Percentiles rank a stretch among this genome's conserved stretches.
Conservation (phyloP, 1,284 basidiomycete species). For the Tranzscheliella williamsii region DNA sequence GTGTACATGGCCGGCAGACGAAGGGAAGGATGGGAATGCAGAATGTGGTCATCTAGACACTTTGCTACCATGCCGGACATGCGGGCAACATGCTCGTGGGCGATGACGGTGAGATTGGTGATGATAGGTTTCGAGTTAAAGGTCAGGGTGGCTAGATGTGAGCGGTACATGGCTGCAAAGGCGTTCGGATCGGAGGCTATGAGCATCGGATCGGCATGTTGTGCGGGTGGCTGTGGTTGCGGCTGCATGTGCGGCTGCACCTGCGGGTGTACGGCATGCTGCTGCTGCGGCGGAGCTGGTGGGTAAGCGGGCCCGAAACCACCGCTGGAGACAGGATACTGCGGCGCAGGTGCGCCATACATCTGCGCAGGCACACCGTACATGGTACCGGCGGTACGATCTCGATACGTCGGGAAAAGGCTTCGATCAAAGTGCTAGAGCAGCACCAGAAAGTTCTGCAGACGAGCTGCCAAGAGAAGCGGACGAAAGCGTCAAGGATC, state of each 20-base stretch:
- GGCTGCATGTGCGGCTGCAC: constrained; percentile 3
- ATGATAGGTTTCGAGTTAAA: constrained; percentile 97
- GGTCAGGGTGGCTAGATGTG: constrained; percentile 79
- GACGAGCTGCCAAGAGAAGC: too few species aligned
- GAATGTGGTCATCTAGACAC: constrained; percentile 84
- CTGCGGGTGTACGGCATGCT: background rate
- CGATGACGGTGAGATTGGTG: constrained; percentile 88
- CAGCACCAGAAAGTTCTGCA: too few species aligned
- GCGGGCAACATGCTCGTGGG: constrained; percentile 78
- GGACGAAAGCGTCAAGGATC: too few species aligned
- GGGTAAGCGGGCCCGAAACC: background rate
- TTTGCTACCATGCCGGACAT: constrained; percentile 81
- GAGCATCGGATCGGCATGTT: constrained; percentile 5
- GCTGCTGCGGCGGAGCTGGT: background rate
- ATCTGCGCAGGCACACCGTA: background rate
- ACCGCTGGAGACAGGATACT: background rate
- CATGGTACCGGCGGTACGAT: background rate
- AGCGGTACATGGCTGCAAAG: constrained; percentile 69
- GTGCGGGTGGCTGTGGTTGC: constrained; percentile 7
- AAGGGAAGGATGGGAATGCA: constrained; percentile 70
- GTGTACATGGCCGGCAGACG: constrained; percentile 94
- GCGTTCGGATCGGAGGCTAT: constrained; percentile 65
- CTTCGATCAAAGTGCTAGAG: too few species aligned
- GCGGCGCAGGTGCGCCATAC: background rate
- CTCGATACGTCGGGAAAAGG: too few species aligned